Base-by-base conservation (phyloP, 2,329 filamentous ascomycete species). In the Massarina eburnea region DNA sequence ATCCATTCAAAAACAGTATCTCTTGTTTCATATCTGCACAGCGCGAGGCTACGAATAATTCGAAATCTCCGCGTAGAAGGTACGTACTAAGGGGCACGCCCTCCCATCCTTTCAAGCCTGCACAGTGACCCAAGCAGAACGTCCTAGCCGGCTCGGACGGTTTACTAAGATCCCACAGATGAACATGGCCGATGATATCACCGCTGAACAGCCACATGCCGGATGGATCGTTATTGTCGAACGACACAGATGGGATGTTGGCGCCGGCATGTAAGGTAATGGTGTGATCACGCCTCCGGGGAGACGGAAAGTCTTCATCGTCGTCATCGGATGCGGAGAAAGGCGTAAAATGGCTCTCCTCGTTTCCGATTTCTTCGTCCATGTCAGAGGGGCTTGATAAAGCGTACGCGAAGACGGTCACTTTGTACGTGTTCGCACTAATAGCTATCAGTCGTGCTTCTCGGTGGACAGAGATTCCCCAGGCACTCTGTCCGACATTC, bases 391-490 rank as follows among this genome's bases (percentile, higher is more conserved):
- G 33, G 35, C n/a, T 38, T 10, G 57, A 45, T 41, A 86, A 71
- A 0, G 79, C 82, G 56, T 82, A 81, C 12, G 81, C 80, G 57
- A 82, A 80, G 1, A 86, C 73, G 3, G 76, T 79, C 21, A 88
- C 78, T 14, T 73, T 61, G 18, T 76, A 74, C 0, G 78, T 80
- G 64, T 99, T 99, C 0, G 88, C 84, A 57, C 88, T 89, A 30
- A 95, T 85, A 0, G 92, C 94, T 51, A 99, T 86, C 50, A 96
- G 75, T 0, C 91, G 83, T n/a, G 89, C 89, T 51, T 84, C 75
- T 50, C 82, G 79, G 66, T 97, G 92, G 9, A 96, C 79, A 7
- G 90, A 86, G 38, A 96, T 71, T 0, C 92, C 94, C 94, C 94
- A 99, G 2, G 91, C 92, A 48, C 89, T 92, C 19, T 72, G 73